phyloP scores from a whole-genome alignment of 2,329 filamentous ascomycete genomes.

The Knoxdaviesia capensis region DNA sequence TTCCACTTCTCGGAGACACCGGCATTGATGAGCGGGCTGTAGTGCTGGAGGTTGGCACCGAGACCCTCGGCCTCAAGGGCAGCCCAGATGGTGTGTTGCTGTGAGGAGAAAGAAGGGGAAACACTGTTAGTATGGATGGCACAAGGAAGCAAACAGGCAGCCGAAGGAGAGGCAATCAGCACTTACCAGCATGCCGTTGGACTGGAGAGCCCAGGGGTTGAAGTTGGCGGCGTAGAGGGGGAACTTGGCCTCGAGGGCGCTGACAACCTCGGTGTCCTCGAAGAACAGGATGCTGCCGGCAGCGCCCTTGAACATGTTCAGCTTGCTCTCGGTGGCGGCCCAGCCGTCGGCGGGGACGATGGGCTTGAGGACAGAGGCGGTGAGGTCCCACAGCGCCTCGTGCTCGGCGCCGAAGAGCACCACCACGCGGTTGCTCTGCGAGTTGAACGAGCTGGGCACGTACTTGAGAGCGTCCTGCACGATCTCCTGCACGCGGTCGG shows the following conservation, averaged over 20 bases:
- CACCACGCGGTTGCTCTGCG: slow-evolving; percentile 59
- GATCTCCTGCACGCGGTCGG: slow-evolving; percentile 42
- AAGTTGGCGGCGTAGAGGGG: slow-evolving; percentile 63
- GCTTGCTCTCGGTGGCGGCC: slow-evolving; percentile 24
- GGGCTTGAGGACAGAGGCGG: slow-evolving; percentile 40
- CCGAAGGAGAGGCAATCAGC: background rate
- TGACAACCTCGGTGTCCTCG: slow-evolving; percentile 51
- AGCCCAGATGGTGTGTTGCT: slow-evolving; percentile 61
- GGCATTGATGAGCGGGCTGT: slow-evolving; percentile 68
- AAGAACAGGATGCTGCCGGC: slow-evolving; percentile 82
- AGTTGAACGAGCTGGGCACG: slow-evolving; percentile 73
- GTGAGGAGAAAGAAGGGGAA: slow-evolving; percentile 1
- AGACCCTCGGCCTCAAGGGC: slow-evolving; percentile 68
- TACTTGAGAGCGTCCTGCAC: slow-evolving; percentile 43
- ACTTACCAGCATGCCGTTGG: slow-evolving; percentile 48
- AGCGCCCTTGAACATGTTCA: slow-evolving; percentile 41
- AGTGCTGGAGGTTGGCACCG: slow-evolving; percentile 81
- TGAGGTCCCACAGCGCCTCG: slow-evolving; percentile 69
- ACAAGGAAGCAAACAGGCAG: background rate
- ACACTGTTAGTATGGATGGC: background rate
- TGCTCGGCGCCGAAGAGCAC: slow-evolving; percentile 69
- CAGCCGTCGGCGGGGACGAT: slow-evolving; percentile 48
- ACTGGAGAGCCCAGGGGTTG: slow-evolving; percentile 55
- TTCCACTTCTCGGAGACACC: slow-evolving; percentile 50
- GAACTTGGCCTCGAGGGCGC: slow-evolving; percentile 47